Percentiles rank a stretch among this genome's conserved stretches.
These are phyloP conservation scores for Alternaria novae-zelandiae DNA, from an alignment of 2,329 filamentous ascomycete genomes.

Conservation along the genomic window DNA sequence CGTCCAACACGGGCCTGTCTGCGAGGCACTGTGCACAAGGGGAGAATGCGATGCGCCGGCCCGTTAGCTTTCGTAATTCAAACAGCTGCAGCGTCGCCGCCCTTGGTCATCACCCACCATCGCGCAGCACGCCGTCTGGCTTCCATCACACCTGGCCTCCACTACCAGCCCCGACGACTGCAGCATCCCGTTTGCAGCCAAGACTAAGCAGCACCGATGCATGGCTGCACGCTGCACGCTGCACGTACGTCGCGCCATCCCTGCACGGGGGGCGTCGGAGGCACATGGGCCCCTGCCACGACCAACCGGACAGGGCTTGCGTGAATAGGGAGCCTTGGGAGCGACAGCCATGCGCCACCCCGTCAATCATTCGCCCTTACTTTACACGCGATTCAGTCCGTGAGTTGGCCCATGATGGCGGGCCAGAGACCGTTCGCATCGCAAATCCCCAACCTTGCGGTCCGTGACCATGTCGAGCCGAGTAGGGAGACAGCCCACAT, in stretches of 20 bases:
- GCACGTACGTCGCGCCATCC: constrained; percentile 24
- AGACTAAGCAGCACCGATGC: constrained; percentile 19
- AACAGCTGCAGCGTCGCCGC: constrained; percentile 8
- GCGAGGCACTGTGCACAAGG: constrained; percentile 16
- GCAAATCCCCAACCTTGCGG: constrained; percentile 16
- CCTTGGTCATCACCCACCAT: not conserved
- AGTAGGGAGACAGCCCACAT: constrained; percentile 9
- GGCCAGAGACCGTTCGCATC: constrained; percentile 26
- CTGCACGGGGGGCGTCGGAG: constrained; percentile 22
- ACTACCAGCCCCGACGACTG: constrained; percentile 7
- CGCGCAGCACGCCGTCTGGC: not conserved
- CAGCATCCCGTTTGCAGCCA: constrained; percentile 26
- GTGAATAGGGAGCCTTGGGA: constrained; percentile 31
- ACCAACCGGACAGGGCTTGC: constrained; percentile 18
- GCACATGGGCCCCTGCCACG: constrained; percentile 22
- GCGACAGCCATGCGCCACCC: constrained; percentile 18
- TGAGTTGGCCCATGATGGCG: constrained; percentile 16
- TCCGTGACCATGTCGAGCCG: constrained; percentile 12
- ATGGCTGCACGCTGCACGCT: constrained; percentile 23
- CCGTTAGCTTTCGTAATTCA: constrained; percentile 9
- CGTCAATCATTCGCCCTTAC: constrained; percentile 20
- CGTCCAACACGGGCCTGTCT: constrained; percentile 23
- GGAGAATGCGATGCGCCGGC: constrained; percentile 10
- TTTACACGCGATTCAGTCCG: constrained; percentile 18
- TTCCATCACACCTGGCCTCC: constrained; percentile 4